phyloP scores from a whole-genome alignment of 768 basidiomycete genomes.

The Chalciporus chontae region DNA sequence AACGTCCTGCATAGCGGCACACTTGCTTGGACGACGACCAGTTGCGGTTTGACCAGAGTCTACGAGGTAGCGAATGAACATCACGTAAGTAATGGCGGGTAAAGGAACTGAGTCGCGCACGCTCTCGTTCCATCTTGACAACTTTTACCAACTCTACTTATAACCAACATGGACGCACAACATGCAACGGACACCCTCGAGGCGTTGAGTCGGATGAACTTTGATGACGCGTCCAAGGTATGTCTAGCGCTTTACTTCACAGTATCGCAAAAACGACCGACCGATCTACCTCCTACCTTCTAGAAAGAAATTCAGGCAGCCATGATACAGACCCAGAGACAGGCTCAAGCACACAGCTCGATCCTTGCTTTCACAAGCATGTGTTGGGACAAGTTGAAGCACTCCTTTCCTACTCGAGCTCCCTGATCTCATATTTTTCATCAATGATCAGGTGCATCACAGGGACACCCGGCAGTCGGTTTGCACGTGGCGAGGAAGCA shows the following conservation, averaged over 20 bases:
- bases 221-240: conserved; percentile 80
- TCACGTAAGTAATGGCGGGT: conserved; percentile 24
- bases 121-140: too few species aligned
- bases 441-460: conserved; percentile 66
- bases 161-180: conserved; percentile 7
- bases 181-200: conserved; percentile 36
- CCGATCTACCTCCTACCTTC: neutral
- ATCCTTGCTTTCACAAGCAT: conserved; percentile 78
- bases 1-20: conserved; percentile 1
- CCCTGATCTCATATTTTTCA: conserved; percentile 10
- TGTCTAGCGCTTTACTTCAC: conserved; percentile 1
- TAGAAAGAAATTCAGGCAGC: conserved; percentile 83
- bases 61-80: neutral
- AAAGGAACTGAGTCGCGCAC: too few species aligned
- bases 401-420: neutral
- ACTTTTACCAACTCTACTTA: neutral
- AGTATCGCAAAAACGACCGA: neutral
- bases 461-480: conserved; percentile 69
- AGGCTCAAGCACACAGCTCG: conserved; percentile 69
- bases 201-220: conserved; percentile 37
- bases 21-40: conserved; percentile 6
- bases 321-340: conserved; percentile 77
- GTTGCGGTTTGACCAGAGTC: neutral
- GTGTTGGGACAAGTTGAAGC: conserved; percentile 89
- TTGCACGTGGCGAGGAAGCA: conserved; percentile 73